Base-by-base conservation (phyloP, 176 grass and related monocot genomes). In the Ensete glaucum region DNA sequence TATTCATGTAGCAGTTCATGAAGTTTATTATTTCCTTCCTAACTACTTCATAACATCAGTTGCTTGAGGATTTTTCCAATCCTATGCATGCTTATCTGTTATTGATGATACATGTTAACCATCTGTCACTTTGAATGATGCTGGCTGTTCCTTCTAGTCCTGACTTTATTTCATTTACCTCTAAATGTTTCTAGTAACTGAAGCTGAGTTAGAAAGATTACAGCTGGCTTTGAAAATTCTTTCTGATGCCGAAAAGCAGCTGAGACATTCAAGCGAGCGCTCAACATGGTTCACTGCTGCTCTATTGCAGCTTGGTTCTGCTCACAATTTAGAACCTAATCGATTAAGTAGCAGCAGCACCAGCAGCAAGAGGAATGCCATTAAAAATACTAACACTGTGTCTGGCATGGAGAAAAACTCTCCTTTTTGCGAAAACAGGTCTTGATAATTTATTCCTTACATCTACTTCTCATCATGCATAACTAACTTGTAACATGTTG, bases 241-340 rank as follows among this genome's bases (percentile, higher is more conserved):
- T 67, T 93, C 94, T 73, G 90, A 97, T 62, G 90, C 94, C 69
- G 94, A 97, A 81, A 97, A 90, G 51, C 94, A 97, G 73, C 81
- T 97, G 78, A 80, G 90, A 64, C 83, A 88, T 76, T 97, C 94
- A 69, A 97, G 88, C 52, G 94, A 97, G 52, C 89, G 90, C 20
- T 93, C 88, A 1, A 97, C 85, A 73, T 97, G 94, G 94, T 97
- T 93, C 80, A 97, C 88, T 77, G 94, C 94, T 78, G 90, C 90
- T 57, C 79, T 97, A 50, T 79, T 97, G 63, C 94, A 93, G 76
- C 94, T 97, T 86, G 90, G 90, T 77, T 89, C 89, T 64, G 73
- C 84, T 72, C 82, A 89, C 73, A 72, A 83, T 81, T 87, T 80
- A 85, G 94, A 93, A 80, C 74, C 80, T 69, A 82, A 76, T 73